Evolutionary conservation across 2,329 filamentous ascomycete genomes (phyloP), one percentile per base, ranked within the genome.

Genomic region (Xylaria sp.): DNA sequence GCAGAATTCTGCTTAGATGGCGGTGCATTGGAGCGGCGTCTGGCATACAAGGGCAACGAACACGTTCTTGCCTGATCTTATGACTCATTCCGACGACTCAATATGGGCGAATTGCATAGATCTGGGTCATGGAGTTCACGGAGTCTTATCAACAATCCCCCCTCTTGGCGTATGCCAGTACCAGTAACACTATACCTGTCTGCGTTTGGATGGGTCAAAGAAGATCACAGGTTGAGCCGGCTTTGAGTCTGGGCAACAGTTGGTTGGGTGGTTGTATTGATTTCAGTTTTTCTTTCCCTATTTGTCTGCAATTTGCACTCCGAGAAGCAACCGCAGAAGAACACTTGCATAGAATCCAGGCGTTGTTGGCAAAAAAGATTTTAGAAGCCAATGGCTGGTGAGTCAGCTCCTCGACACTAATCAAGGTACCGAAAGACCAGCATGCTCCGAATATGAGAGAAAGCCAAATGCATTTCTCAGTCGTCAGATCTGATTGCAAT

Each of bases 31-130:
- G 47, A 55, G 19, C 35, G 56, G 42, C 53, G 43, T 61, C 58
- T 62, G 38, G 57, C 51, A 65, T 55, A 60, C 33, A 59, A n/a
- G 49, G 59, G 45, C 46, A 52, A 54, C 42, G 17, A 49, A 49
- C 50, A 55, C 42, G 33, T 54, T 52, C 21, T 51, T 17, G 15
- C 40, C 37, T 14, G 15, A 49, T 66, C 59, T 63, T 31, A 60
- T 56, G 51, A 54, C 55, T 53, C 53, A 45, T 69, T 67, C 60
- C 65, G 59, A 64, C 64, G 65, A 61, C 61, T 53, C 52, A 55
- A 50, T 60, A 51, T 51, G 67, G 61, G 66, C 64, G 28, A 66
- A 69, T 68, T 71, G 68, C 73, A 75, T 75, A 75, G 73, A 75
- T 57, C 66, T 70, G 68, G 70, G 61, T 68, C 64, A 69, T 62